These are phyloP conservation scores for Fusarium proliferatum DNA, from an alignment of 2,329 filamentous ascomycete genomes.

Conservation along the genomic window DNA sequence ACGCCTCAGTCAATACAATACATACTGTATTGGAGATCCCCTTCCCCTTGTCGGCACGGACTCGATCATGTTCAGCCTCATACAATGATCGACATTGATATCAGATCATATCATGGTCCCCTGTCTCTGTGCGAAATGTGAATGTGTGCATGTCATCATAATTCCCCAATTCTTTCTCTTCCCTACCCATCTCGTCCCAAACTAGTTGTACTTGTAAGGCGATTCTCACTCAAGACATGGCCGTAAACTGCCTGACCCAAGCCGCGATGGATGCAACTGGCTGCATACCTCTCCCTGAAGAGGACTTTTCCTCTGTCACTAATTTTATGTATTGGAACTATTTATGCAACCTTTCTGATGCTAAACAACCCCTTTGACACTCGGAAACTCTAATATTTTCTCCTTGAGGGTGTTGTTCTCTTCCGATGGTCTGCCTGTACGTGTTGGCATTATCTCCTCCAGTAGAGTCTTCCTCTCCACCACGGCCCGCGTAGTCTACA, in stretches of 20 bases:
- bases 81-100: not conserved
- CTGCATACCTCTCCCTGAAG: conserved; percentile 17
- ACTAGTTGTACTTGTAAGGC: not conserved
- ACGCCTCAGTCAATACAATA: not conserved
- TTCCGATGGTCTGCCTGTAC: not conserved
- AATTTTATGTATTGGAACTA: conserved; percentile 9
- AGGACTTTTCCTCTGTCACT: not conserved
- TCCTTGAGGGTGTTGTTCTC: not conserved
- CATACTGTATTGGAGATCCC: not conserved
- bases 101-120: not conserved
- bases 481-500: conserved; percentile 21
- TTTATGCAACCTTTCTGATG: conserved; percentile 6
- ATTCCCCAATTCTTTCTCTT: not conserved
- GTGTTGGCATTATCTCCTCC: not conserved
- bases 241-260: conserved; percentile 4
- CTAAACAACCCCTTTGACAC: not conserved
- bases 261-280: conserved; percentile 8
- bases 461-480: conserved; percentile 16
- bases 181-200: not conserved
- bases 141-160: not conserved
- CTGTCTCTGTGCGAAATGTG: not conserved
- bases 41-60: not conserved
- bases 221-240: not conserved
- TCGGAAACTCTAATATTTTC: not conserved
- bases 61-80: not conserved